Base-by-base conservation (phyloP, 257 asterid species). In the Solanum sejunctum region DNA sequence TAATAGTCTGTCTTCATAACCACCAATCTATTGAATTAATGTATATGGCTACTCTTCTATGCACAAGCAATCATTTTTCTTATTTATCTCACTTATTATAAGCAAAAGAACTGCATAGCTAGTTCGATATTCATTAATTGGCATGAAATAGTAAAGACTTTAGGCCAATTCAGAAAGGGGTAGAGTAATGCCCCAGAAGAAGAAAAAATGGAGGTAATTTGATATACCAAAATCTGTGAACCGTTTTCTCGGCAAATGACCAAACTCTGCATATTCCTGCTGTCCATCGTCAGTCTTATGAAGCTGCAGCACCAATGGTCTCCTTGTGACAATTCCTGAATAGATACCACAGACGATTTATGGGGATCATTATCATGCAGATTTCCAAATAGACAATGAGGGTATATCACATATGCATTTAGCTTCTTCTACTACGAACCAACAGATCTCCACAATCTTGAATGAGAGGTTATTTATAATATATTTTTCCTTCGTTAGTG, bases 261-360 rank as follows among this genome's bases (percentile, higher is more conserved):
- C 96, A 86, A 96, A 96, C 85, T 95, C 98, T 12, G 98, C 99
- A 89, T 95, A 96, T 16, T 95, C 99, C 90, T 90, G 93, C 89
- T 91, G 84, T 55, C 95, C 97, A n/a, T 89, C 91, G 43, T 93
- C 98, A 20, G 85, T 93, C 86, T 92, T 92, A 79, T 95, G 98
- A 88, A 96, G 70, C 83, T 96, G 99, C 94, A 96, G 87, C 87
- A 96, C 99, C 91, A 96, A 84, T 0, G 99, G 99, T 81, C 99
- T 89, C 91, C 99, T 93, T 3, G 99, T 96, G n/a, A 96, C 99
- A 86, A 95, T 96, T 78, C 99, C 99, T 96, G 84, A 57, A 60
- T 77, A 20, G 56, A 55, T 58, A 69, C 28, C 15, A 66, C 77
- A 17, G 12, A 63, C 17, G 0, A 51, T 82, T 66, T 64, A 32